Base-by-base conservation (phyloP, 805 yeast species). In the Yamadazyma phyllophila region DNA sequence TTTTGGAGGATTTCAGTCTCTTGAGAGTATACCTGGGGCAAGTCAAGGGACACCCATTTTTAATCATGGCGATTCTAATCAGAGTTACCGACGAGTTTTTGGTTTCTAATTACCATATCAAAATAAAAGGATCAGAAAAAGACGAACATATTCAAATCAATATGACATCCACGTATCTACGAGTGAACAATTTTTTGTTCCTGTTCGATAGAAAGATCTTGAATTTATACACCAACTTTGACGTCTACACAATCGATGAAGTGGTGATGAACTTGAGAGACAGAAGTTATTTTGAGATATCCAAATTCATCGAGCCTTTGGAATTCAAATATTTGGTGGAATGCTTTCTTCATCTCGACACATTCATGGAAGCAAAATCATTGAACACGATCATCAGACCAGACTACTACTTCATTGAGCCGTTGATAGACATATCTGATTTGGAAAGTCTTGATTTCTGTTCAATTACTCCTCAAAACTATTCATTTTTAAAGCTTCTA, bases 1-100 rank as follows among this genome's bases (percentile, higher is more conserved):
- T 26, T 16, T 15, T 48, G 1, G 65, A 62, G 45, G 64, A 61
- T 48, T 56, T 52, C 31, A 55, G 55, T 40, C 45, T 62, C 12
- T 32, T 60, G 9, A 40, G 60, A 29, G 36, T 62, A 2, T 62
- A 61, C 41, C 30, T 59, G n/a, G 55, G 57, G 17, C 45, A 51
- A 20, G 49, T 50, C 10, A 51, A 41, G 17, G 63, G 63, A 1
- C 58, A 54, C 41, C 56, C 55, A 1, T 37, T 47, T 15, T 15
- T 59, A 14, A 36, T 56, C 10, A 39, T 49, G 52, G 44, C 58
- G 2, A 55, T 60, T 9, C 20, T 59, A 6, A 32, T 49, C 26
- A 58, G 57, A 41, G 50, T 52, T 8, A 24, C 57, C 3, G 14
- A 45, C 39, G 57, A 57, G 20, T 57, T 57, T 36, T 39, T 58